Conservation (phyloP, 2,329 filamentous ascomycete genomes). For the Ceratocystis cacaofunesta region DNA sequence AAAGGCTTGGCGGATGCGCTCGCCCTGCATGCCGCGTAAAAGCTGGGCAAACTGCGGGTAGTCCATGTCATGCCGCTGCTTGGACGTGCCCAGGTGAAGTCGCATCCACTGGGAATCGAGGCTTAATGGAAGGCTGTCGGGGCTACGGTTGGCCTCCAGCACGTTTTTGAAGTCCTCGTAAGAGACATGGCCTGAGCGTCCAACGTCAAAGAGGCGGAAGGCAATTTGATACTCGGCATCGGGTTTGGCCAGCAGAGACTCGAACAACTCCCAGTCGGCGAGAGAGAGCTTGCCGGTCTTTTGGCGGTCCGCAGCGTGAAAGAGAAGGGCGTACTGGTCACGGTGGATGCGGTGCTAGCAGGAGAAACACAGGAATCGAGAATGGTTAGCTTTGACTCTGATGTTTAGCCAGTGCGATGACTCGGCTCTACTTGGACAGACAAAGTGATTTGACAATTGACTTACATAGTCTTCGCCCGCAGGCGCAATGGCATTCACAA, state of each 20-base stretch:
- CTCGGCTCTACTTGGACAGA: background rate
- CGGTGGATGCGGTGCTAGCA: constrained; percentile 89
- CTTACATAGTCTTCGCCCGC: constrained; percentile 80
- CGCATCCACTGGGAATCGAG: constrained; percentile 96
- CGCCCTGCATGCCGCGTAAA: constrained; percentile 87
- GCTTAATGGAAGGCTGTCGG: constrained; percentile 77
- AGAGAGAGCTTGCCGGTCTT: constrained; percentile 59
- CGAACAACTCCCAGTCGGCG: constrained; percentile 81
- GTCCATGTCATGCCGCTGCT: constrained; percentile 77
- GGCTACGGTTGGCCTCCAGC: constrained; percentile 80
- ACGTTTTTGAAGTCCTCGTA: constrained; percentile 75
- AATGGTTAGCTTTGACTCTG: background rate
- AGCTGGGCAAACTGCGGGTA: constrained; percentile 97
- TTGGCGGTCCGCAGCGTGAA: constrained; percentile 73
- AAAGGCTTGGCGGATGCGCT: constrained; percentile 92
- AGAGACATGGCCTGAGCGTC: constrained; percentile 70
- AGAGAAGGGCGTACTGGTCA: constrained; percentile 88
- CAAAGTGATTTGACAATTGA: constrained; percentile 19
- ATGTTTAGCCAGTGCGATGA: background rate
- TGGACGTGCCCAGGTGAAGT: constrained; percentile 80
- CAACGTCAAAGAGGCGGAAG: constrained; percentile 86
- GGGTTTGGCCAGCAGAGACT: constrained; percentile 83
- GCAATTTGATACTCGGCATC: constrained; percentile 98
- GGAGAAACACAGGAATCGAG: background rate
- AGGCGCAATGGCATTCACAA: constrained; percentile 81